Evolutionary conservation across 2,329 filamentous ascomycete species (phyloP).

Genomic region (Fusarium floridanum): DNA sequence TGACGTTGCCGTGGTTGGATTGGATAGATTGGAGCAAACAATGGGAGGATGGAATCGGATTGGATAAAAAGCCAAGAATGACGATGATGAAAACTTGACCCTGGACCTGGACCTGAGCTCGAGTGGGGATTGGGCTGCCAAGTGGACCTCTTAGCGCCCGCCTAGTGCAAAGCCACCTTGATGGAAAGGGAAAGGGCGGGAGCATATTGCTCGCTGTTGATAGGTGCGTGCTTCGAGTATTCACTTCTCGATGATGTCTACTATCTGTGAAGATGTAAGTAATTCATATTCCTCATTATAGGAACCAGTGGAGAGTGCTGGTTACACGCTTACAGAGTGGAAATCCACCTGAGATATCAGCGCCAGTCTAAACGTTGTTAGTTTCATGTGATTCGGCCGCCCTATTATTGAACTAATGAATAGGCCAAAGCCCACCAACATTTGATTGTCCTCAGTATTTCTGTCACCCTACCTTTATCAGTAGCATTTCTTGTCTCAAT

Average conservation of each 20-base stretch:
- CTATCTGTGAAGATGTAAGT: not conserved
- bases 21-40: constrained; percentile 5
- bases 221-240: not conserved
- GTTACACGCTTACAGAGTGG: not conserved
- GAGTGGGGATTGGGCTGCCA: not conserved
- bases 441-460: not conserved
- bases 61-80: not conserved
- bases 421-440: not conserved
- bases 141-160: not conserved
- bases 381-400: not conserved
- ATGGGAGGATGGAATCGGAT: constrained; percentile 3
- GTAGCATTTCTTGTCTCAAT: not conserved
- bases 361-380: not conserved
- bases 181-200: not conserved
- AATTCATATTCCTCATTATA: not conserved
- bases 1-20: constrained; percentile 1
- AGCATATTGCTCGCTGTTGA: not conserved
- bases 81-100: not conserved
- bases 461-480: not conserved
- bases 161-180: not conserved
- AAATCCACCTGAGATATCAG: not conserved
- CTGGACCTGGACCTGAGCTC: not conserved
- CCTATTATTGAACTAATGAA: not conserved
- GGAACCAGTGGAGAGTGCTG: not conserved
- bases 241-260: not conserved